A percentile compares a stretch with the other conserved stretches of the same genome.
Conservation (phyloP, 1,284 basidiomycete genomes). For the Ganoderma sinense region DNA sequence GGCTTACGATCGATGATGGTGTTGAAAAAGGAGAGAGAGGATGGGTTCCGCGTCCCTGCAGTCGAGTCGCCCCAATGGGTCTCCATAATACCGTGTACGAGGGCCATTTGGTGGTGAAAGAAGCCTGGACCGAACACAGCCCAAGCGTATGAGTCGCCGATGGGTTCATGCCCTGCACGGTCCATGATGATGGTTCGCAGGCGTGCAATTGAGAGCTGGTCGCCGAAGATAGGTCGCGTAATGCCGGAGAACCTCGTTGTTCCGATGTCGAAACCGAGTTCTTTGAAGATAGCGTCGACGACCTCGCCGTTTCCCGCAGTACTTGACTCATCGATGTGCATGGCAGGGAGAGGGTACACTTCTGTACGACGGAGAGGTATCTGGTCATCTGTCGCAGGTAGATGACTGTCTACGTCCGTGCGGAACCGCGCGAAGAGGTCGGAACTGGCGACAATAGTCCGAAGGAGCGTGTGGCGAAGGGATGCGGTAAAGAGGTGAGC, state of each 20-base stretch:
- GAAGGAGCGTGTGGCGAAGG: slow-evolving; percentile 41
- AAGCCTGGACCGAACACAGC: slow-evolving; percentile 12
- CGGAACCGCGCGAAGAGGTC: slow-evolving; percentile 38
- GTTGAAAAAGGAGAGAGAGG: slow-evolving; percentile 44
- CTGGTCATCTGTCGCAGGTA: slow-evolving; percentile 30
- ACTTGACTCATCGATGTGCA: slow-evolving; percentile 47
- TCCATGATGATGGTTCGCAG: neutral
- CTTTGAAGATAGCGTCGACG: slow-evolving; percentile 39
- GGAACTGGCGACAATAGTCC: slow-evolving; percentile 42
- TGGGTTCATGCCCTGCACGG: slow-evolving; percentile 6
- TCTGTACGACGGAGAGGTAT: slow-evolving; percentile 29
- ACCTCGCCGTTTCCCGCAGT: slow-evolving; percentile 46
- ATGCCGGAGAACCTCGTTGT: neutral
- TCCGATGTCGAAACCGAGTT: slow-evolving; percentile 30
- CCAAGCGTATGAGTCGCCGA: neutral
- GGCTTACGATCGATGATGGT: slow-evolving; percentile 40
- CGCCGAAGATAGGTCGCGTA: slow-evolving; percentile 2
- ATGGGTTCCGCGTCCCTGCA: slow-evolving; percentile 40
- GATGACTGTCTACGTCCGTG: slow-evolving; percentile 24
- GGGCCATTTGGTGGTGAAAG: slow-evolving; percentile 17
- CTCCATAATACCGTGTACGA: slow-evolving; percentile 9
- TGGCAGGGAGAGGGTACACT: slow-evolving; percentile 39
- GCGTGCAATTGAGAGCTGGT: slow-evolving; percentile 15
- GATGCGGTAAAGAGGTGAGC: slow-evolving; percentile 10
- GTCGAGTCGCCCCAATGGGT: slow-evolving; percentile 24